Evolutionary conservation across 306 rosid genomes (phyloP), one percentile per base, ranked within the genome.

Genomic region (Citrullus colocynthis): DNA sequence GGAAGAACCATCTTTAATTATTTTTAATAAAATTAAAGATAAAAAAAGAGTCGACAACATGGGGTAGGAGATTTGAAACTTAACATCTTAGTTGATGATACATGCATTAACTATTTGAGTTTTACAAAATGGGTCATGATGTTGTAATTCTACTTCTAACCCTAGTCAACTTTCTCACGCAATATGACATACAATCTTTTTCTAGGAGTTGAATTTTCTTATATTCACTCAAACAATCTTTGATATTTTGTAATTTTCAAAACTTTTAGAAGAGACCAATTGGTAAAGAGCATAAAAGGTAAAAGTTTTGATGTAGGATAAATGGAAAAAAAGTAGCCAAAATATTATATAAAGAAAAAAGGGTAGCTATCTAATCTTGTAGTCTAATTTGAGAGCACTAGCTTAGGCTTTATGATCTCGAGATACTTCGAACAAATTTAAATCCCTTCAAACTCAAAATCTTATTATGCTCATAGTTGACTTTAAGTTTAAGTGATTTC

Each of bases 401-500:
- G 10, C 5, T 9, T n/a, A 67, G 74, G 16, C 54, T 67, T 42
- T 67, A 67, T 48, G 1, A 48, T 41, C 54, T 67, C 15, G 74
- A 67, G 72, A 64, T 36, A 64, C 72, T 64, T 64, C 28, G 28
- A 67, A 66, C 24, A 39, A 66, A 18, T 39, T 66, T 16, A 39
- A 39, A 49, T 67, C 28, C 49, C 49, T 65, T 67, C 74, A 42
- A 42, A 67, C 34, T 39, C 74, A 13, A 51, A 48, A 14, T 14
- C 30, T 52, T 16, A 62, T 69, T 69, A 28, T 72, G 59, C 42
- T 48, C 21, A 44, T 70, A 12, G 57, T 45, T 70, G 56, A 70
- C 75, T 69, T 56, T 10, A 70, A 6, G 18, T 21, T 24, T 24
- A 70, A 70, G 57, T 70, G 75, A 70, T 45, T 70, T 45, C 75